Percentiles rank a stretch among this genome's conserved stretches.
Conservation (phyloP, 768 basidiomycete species). For the Porphyrellus cyaneotinctus region DNA sequence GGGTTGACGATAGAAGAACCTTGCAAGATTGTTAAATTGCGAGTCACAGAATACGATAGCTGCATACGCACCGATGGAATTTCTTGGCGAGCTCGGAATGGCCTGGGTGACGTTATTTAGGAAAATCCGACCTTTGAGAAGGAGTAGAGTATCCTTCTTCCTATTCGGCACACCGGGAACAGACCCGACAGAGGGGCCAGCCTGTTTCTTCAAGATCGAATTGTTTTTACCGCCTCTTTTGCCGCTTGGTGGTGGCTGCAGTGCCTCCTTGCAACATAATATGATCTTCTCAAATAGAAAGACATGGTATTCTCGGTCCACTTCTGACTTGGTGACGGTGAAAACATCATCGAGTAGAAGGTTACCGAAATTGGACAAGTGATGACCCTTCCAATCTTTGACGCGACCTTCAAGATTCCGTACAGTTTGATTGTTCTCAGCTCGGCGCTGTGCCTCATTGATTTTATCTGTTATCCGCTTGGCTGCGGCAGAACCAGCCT, state of each 20-base stretch:
- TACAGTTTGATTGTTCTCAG: constrained; percentile 89
- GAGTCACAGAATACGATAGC: constrained; percentile 2
- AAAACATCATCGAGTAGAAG: constrained; percentile 94
- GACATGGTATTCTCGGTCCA: constrained; percentile 96
- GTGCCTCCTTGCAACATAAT: constrained; percentile 94
- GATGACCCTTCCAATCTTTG: constrained; percentile 99
- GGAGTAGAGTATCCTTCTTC: constrained; percentile 75
- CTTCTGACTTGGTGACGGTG: constrained; percentile 91
- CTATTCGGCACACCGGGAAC: constrained; percentile 52
- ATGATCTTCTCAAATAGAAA: constrained; percentile 99
- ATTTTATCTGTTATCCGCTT: constrained; percentile 94
- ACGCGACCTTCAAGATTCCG: constrained; percentile 81
- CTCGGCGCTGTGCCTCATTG: constrained; percentile 90
- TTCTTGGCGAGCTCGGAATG: constrained; percentile 53
- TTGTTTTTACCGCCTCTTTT: constrained; percentile 80
- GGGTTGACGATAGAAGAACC: constrained; percentile 50
- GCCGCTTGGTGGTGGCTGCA: constrained; percentile 50
- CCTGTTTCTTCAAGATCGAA: constrained; percentile 84
- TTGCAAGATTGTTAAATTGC: constrained; percentile 19
- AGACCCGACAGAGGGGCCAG: constrained; percentile 44
- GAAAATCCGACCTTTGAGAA: constrained; percentile 95
- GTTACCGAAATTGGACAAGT: constrained; percentile 89
- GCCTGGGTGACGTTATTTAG: constrained; percentile 92
- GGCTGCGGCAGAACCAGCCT: constrained; percentile 77
- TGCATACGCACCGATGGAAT: constrained; percentile 53